phyloP scores from a whole-genome alignment of 345 rosid species.

The Garcia nutans region DNA sequence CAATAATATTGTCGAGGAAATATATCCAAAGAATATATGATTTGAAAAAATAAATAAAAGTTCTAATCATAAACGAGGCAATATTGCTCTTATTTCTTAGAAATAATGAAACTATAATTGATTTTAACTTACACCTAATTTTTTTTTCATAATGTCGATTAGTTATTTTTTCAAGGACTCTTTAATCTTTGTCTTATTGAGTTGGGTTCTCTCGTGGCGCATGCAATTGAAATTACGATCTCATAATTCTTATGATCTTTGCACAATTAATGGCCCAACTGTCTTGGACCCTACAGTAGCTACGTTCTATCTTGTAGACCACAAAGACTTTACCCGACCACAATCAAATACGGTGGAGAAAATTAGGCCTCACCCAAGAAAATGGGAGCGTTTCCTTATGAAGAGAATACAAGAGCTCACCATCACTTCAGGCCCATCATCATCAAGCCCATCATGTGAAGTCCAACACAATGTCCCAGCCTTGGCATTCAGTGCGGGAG shows the following conservation, averaged over 20 bases:
- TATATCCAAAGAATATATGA: too few relatives aligned
- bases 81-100: too few relatives aligned
- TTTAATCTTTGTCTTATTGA: too few relatives aligned
- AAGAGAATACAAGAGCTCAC: conserved; percentile 40
- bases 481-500: conserved; percentile 53
- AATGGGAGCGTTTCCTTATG: conserved; percentile 41
- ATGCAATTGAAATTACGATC: too few relatives aligned
- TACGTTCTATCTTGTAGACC: conserved; percentile 19
- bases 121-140: too few relatives aligned
- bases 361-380: conserved; percentile 60
- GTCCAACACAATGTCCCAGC: conserved; percentile 49
- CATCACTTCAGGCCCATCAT: conserved; percentile 30
- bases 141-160: too few relatives aligned
- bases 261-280: conserved; percentile 48
- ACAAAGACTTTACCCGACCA: not conserved
- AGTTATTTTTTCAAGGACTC: too few relatives aligned
- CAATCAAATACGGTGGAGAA: conserved; percentile 17
- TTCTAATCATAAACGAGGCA: too few relatives aligned
- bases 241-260: conserved; percentile 42
- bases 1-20: too few relatives aligned
- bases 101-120: too few relatives aligned
- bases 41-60: too few relatives aligned
- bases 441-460: conserved; percentile 22
- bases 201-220: too few relatives aligned
- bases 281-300: conserved; percentile 31